Evolutionary conservation across 1,139 yeast genomes (phyloP).

Genomic region (Blastobotrys proliferans): DNA sequence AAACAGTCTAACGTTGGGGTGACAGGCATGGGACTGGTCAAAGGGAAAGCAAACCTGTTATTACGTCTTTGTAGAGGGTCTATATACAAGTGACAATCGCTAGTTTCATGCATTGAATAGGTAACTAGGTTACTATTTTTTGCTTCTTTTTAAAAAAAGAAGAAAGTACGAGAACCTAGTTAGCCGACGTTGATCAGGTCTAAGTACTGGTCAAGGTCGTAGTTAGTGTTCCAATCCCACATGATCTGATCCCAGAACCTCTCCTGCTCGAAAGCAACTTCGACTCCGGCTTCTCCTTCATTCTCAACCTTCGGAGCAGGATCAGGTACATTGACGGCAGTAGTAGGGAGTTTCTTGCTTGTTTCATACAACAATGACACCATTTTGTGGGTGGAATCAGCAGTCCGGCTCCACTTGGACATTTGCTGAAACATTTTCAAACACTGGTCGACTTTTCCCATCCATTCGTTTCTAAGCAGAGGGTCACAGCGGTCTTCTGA

Average conservation of each 20-base stretch:
- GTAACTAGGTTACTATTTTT: too few species aligned
- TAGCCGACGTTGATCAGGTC: neutral
- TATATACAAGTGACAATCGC: too few species aligned
- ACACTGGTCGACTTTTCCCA: neutral
- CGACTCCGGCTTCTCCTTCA: neutral
- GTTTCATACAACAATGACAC: neutral
- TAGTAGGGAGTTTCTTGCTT: neutral
- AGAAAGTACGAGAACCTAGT: too few species aligned
- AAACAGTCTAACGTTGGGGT: too few species aligned
- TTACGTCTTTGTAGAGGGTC: too few species aligned
- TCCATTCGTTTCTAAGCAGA: neutral
- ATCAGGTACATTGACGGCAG: too few species aligned
- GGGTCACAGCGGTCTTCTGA: conserved; percentile 3
- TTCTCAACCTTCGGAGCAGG: too few species aligned
- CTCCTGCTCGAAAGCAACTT: neutral
- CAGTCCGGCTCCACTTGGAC: conserved; percentile 3
- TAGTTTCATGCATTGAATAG: too few species aligned
- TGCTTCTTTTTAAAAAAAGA: too few species aligned
- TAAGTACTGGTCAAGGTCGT: neutral
- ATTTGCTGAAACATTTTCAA: neutral
- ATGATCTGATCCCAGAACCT: conserved; percentile 1
- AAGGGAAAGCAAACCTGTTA: too few species aligned
- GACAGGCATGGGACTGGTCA: too few species aligned
- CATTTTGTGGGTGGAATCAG: neutral
- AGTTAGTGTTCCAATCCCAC: conserved; percentile 1